Percentiles rank a stretch among this genome's conserved stretches.
These are phyloP conservation scores for Phytophthora uliginosa DNA, from an alignment of 352 stramenopile species.

Conservation along the genomic window DNA sequence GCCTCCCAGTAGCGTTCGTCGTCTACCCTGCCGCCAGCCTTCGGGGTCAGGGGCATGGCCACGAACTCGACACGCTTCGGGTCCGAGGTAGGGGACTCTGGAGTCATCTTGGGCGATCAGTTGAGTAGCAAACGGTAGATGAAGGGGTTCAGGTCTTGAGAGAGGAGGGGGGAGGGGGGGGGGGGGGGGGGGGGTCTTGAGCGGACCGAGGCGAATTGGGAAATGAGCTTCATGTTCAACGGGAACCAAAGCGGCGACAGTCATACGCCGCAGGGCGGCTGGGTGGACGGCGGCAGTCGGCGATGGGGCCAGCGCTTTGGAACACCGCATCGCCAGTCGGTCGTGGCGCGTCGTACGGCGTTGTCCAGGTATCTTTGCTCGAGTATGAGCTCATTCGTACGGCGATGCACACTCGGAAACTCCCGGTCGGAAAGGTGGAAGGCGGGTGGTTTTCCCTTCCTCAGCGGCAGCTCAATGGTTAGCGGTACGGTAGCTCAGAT, in stretches of 20 bases:
- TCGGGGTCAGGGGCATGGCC: conserved; percentile 27
- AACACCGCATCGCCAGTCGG: conserved; percentile 1
- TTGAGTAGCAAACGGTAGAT: background rate
- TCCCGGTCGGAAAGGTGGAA: conserved; percentile 11
- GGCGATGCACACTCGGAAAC: conserved; percentile 29
- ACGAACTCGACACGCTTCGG: conserved; percentile 19
- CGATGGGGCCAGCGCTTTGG: conserved; percentile 4
- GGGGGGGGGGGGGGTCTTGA: conserved; percentile 12
- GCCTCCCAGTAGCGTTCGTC: conserved; percentile 51
- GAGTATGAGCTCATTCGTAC: conserved; percentile 35
- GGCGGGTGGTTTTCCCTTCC: conserved; percentile 16
- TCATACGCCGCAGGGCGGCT: background rate
- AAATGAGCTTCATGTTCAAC: conserved; percentile 25
- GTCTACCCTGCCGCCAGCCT: background rate
- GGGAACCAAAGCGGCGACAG: background rate
- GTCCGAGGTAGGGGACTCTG: conserved; percentile 7
- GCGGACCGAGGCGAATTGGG: conserved; percentile 23
- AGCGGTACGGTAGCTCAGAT: too few relatives aligned
- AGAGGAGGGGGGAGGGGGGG: background rate
- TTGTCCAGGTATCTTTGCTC: conserved; percentile 30
- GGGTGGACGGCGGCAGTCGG: conserved; percentile 19
- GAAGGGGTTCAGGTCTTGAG: conserved; percentile 5
- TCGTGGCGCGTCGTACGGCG: conserved; percentile 33
- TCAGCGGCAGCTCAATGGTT: background rate
- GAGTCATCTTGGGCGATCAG: background rate